A percentile compares a stretch with the other conserved stretches of the same genome.
phyloP scores from a whole-genome alignment of 352 stramenopile genomes.

The Phytophthora idaei region DNA sequence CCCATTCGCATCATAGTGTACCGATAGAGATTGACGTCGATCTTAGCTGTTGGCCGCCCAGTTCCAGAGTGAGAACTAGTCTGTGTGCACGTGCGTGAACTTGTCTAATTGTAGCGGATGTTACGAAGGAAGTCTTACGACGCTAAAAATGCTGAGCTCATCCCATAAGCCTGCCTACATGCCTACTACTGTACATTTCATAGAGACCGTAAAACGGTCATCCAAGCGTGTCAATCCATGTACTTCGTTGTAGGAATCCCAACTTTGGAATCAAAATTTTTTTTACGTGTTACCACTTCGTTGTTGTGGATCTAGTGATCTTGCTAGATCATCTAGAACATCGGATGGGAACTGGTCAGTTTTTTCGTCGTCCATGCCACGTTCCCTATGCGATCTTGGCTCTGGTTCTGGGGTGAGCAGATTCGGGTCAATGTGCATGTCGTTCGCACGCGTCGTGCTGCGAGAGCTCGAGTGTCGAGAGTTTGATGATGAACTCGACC shows the following conservation, averaged over 20 bases:
- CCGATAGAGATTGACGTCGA: background rate
- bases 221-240: too few relatives aligned
- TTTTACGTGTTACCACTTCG: constrained; percentile 12
- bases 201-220: too few relatives aligned
- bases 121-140: constrained; percentile 26
- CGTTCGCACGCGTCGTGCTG: constrained; percentile 11
- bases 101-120: constrained; percentile 23
- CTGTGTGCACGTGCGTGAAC: constrained; percentile 11
- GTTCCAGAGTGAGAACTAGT: constrained; percentile 31
- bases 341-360: constrained; percentile 27
- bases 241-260: too few relatives aligned
- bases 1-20: constrained; percentile 28
- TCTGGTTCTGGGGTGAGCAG: constrained; percentile 21
- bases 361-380: constrained; percentile 26
- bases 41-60: constrained; percentile 8
- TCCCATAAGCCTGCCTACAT: background rate
- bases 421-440: constrained; percentile 14
- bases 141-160: constrained; percentile 21
- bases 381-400: constrained; percentile 11
- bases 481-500: constrained; percentile 3
- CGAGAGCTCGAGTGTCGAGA: constrained; percentile 19
- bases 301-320: constrained; percentile 24
- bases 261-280: background rate
- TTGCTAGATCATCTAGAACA: constrained; percentile 33
- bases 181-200: background rate